phyloP scores from a whole-genome alignment of 2,329 filamentous ascomycete species.

The Stagonosporopsis vannaccii region DNA sequence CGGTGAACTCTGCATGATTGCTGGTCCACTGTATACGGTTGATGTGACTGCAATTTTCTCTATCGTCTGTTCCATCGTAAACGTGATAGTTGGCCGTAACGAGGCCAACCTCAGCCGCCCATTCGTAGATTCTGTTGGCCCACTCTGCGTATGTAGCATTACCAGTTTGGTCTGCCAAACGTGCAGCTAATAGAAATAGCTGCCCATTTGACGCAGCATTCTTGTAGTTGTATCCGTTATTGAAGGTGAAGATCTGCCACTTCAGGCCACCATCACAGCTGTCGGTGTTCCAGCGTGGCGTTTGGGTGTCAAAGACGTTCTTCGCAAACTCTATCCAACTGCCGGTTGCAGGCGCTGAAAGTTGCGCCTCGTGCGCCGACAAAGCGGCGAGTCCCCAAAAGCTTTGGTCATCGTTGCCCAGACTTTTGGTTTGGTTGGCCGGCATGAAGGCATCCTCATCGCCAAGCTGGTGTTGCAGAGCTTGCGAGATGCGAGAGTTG shows the following conservation, averaged over 20 bases:
- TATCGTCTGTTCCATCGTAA: conserved; percentile 56
- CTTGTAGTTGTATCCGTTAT: conserved; percentile 81
- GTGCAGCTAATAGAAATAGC: conserved; percentile 80
- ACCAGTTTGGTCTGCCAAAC: conserved; percentile 71
- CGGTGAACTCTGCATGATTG: conserved; percentile 57
- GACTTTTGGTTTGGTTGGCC: conserved; percentile 37
- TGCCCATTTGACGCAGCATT: conserved; percentile 77
- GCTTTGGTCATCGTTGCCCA: conserved; percentile 76
- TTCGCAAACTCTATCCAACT: conserved; percentile 69
- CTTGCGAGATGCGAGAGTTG: conserved; percentile 46
- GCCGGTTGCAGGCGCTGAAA: conserved; percentile 55
- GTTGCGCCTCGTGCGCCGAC: conserved; percentile 70
- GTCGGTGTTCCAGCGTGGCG: conserved; percentile 69
- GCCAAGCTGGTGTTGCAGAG: conserved; percentile 49
- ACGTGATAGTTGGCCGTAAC: conserved; percentile 57
- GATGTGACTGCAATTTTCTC: conserved; percentile 56
- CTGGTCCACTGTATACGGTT: conserved; percentile 61
- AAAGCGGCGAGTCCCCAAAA: conserved; percentile 74
- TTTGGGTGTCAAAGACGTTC: conserved; percentile 76
- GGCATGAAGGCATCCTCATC: conserved; percentile 52
- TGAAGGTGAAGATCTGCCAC: conserved; percentile 79
- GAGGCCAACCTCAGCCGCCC: conserved; percentile 55
- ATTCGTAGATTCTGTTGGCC: conserved; percentile 70
- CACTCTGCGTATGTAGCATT: conserved; percentile 64
- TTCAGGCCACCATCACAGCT: conserved; percentile 70